Conservation (phyloP, 495 filamentous ascomycete genomes). For the Neurospora tetrasperma region DNA sequence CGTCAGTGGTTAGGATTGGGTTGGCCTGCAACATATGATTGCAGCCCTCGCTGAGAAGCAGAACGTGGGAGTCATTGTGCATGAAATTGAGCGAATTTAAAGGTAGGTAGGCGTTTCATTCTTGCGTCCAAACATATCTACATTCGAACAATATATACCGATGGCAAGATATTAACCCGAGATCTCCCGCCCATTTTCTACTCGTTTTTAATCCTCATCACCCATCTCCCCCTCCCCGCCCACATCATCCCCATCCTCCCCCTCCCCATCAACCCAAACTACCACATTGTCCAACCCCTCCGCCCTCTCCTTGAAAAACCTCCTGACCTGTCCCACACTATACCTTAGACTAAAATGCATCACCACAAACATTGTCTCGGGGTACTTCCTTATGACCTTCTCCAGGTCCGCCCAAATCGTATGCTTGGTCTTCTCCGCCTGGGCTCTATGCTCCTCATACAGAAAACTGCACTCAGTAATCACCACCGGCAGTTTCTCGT, state of each 20-base stretch:
- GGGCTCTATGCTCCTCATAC: slow-evolving; percentile 20
- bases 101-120: neutral
- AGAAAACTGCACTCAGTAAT: slow-evolving; percentile 32
- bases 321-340: slow-evolving; percentile 19
- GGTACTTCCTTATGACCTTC: slow-evolving; percentile 19
- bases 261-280: slow-evolving; percentile 27
- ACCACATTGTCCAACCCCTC: slow-evolving; percentile 25
- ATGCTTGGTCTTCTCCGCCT: slow-evolving; percentile 28
- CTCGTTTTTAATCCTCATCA: neutral
- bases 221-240: neutral
- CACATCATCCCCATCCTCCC: neutral
- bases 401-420: slow-evolving; percentile 28
- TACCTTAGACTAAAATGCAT: slow-evolving; percentile 32
- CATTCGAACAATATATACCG: neutral
- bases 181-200: neutral
- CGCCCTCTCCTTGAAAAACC: slow-evolving; percentile 21
- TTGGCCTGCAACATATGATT: neutral
- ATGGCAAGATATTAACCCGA: neutral
- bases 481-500: slow-evolving; percentile 21
- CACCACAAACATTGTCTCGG: slow-evolving; percentile 25
- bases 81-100: neutral
- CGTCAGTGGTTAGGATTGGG: neutral
- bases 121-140: neutral
- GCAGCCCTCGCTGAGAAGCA: neutral
- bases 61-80: neutral